Conservation (phyloP, 2,329 filamentous ascomycete genomes). For the Dichotomopilus funicola region DNA sequence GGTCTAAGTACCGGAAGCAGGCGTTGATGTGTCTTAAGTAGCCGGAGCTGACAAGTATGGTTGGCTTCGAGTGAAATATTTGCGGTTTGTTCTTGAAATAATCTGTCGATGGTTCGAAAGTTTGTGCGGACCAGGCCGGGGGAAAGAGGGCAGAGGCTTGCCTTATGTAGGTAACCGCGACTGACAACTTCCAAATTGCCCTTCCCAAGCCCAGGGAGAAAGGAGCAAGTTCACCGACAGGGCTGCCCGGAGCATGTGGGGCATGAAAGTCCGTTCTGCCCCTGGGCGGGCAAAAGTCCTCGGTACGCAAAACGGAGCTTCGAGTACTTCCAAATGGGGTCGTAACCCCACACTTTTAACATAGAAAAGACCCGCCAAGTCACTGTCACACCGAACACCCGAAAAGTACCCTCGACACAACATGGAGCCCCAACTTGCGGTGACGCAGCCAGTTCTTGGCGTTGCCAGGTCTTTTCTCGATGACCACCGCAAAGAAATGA, state of each 20-base stretch:
- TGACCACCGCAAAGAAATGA: conserved; percentile 22
- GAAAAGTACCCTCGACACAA: conserved; percentile 14
- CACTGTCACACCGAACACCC: conserved; percentile 10
- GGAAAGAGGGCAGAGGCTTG: conserved; percentile 14
- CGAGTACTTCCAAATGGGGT: conserved; percentile 10
- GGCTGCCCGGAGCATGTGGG: conserved; percentile 21
- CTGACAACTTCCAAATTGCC: conserved; percentile 23
- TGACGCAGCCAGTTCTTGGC: conserved; percentile 26
- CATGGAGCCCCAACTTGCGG: conserved; percentile 21
- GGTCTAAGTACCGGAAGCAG: not conserved
- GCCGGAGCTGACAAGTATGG: not conserved
- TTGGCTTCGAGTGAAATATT: conserved; percentile 12
- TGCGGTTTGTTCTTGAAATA: conserved; percentile 13
- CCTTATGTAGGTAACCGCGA: conserved; percentile 23
- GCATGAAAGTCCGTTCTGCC: conserved; percentile 11
- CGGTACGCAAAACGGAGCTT: conserved; percentile 14
- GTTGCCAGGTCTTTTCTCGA: conserved; percentile 18
- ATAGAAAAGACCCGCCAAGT: conserved; percentile 11
- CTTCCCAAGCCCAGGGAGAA: conserved; percentile 16
- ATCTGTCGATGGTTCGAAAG: conserved; percentile 20
- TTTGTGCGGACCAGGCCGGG: conserved; percentile 9
- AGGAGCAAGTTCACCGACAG: conserved; percentile 21
- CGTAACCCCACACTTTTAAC: not conserved
- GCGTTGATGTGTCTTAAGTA: not conserved
- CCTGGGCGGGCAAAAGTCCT: conserved; percentile 11